Base-by-base conservation (phyloP, 352 stramenopile genomes). In the Phytophthora foliorum region DNA sequence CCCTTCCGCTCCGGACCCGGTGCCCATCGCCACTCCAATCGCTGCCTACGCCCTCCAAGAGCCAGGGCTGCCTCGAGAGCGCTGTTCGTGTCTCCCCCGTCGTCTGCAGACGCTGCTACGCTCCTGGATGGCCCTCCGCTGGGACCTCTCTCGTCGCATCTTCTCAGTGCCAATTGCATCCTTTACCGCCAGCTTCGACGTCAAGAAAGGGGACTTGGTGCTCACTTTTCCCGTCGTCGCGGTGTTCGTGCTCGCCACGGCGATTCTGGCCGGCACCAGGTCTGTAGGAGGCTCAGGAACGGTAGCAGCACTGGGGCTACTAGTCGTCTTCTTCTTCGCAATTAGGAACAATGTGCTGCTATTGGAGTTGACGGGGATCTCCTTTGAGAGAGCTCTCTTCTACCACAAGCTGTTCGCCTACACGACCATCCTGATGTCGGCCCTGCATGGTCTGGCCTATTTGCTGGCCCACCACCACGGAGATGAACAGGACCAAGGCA, bases 361-460 rank as follows among this genome's bases (percentile, higher is more conserved):
- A 25, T 55, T 82, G 44, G 36, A 60, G 17, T 16, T 66, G 24
- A 80, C 72, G 4, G 77, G 77, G 0, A 59, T 88, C 21, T 71
- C 80, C 0, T 88, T 82, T 38, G 77, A 88, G 45, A 65, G 80
- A 11, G 63, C 72, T 21, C 49, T 88, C 1, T 68, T 81, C 14
- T 88, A 86, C 55, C 80, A 86, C 68, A 84, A 83, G 34, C 36
- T 84, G 7, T 80, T 83, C n/a, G 75, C 63, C 8, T 51, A 75
- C 39, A 41, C 81, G 14, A 63, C 73, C 2, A 67, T 80, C 22
- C 13, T 81, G 1, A 50, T 84, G 17, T 39, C 63, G 10, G 64
- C 25, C 0, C 46, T 86, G n/a, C 80, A 88, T 34, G 80, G 61
- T 0, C 32, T 84, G 6, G 27, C 75, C 0, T 86, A 86, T 34